Evolutionary conservation across 768 basidiomycete species (phyloP), one percentile per base, ranked within the genome.

Genomic region (Phaeotremella fagi): DNA sequence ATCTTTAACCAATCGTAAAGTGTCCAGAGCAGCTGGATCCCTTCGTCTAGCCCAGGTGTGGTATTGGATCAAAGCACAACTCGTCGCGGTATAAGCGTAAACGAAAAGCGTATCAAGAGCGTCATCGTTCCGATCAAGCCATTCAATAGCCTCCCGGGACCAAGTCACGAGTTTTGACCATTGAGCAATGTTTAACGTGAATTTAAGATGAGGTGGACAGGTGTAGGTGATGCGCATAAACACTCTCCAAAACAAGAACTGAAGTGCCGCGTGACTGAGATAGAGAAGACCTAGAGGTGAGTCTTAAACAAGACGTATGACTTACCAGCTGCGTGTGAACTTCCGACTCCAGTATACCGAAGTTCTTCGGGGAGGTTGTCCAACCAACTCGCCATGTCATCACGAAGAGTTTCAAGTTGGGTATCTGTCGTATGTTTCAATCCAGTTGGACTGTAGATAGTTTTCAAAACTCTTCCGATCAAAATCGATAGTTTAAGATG

Each of bases 201-300:
- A 90, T 70, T 87, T 91, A 67, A 94, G 81, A 68, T 95, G 90
- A 11, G 82, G 82, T 7, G 94, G 91, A 68, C 88, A 87, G 18
- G 84, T 81, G 77, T 95, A 98, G 53, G 88, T 90, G 75, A 97
- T 90, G 47, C 94, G 83, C 89, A 97, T 92, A 78, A 97, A 98
- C 27, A 95, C 90, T 45, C 94, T 86, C 85, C 90, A 95, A 76
- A 95, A 92, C 74, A 98, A 87, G 84, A 98, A 95, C 62, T 84
- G 85, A 38, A 97, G 84, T 68, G 88, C 90, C 26, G 87, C 82
- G 72, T 88, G 91, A 35, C 90, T 79, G 48, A 97, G 75, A 74
- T 95, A 91, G 22, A 99, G 78, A 50, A 95, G 78, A 36, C 94
- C 92, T 88, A 62, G 20, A 20, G 5, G 23, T 56, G n/a, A 45